These are phyloP conservation scores for Sugiyamaella xylanicola DNA, from an alignment of 1,139 yeast species.

Conservation along the genomic window DNA sequence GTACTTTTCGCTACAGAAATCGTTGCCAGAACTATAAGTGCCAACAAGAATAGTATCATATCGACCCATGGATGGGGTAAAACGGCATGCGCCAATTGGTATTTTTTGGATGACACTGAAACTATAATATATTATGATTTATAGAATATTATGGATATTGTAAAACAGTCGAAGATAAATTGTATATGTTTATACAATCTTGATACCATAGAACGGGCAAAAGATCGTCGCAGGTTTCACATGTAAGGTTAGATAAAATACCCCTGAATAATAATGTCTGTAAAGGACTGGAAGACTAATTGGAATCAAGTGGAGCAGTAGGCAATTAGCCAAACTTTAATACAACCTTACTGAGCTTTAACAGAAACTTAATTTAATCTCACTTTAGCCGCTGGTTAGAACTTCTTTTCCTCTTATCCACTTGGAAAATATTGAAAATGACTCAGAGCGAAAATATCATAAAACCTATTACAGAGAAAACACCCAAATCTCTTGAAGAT, in stretches of 20 bases:
- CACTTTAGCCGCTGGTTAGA: no score
- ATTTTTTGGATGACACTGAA: neutral
- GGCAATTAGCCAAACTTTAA: no score
- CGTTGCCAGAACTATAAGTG: neutral
- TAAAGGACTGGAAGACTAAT: conserved; percentile 3
- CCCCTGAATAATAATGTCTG: conserved; percentile 11
- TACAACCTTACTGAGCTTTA: neutral
- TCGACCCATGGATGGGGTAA: neutral
- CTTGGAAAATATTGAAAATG: no score
- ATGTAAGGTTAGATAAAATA: neutral
- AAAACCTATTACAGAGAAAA: conserved; percentile 16
- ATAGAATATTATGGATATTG: neutral
- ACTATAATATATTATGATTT: neutral
- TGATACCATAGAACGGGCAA: neutral
- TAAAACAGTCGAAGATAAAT: neutral
- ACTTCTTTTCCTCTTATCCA: no score
- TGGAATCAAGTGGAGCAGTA: no score
- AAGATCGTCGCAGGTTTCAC: neutral
- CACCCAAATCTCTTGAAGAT: conserved; percentile 25
- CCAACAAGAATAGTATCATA: neutral
- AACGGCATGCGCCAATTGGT: neutral
- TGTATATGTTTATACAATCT: neutral
- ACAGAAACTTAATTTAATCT: no score
- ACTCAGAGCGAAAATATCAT: neutral
- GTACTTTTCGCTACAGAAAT: neutral